Evolutionary conservation across 1,284 basidiomycete species (phyloP).

Genomic region (Xerocomus minutiporus): DNA sequence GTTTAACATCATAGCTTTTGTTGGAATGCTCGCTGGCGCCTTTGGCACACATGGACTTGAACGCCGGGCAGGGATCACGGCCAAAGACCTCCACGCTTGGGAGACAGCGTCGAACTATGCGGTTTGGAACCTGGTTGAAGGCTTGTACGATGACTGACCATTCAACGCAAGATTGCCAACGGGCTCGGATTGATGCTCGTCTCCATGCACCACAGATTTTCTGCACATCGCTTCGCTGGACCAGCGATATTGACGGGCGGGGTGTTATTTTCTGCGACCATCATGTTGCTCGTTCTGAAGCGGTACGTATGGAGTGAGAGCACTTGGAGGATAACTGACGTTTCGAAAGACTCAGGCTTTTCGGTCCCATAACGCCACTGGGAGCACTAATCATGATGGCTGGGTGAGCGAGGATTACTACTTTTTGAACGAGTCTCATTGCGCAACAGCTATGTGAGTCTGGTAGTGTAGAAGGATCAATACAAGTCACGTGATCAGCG

Average conservation of each 20-base stretch:
- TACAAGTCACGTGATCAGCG: constrained; percentile 30
- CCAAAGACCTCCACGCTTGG: constrained; percentile 57
- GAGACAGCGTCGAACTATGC: constrained; percentile 60
- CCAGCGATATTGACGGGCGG: constrained; percentile 64
- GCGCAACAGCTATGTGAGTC: constrained; percentile 45
- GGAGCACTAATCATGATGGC: constrained; percentile 73
- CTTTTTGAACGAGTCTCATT: constrained; percentile 12
- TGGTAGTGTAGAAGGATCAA: constrained; percentile 28
- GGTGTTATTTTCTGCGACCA: constrained; percentile 67
- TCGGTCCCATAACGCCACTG: constrained; percentile 75
- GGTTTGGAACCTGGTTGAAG: constrained; percentile 37
- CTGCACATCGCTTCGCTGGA: constrained; percentile 61
- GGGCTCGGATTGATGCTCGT: constrained; percentile 70
- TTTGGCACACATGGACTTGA: constrained; percentile 68
- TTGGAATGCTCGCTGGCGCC: constrained; percentile 62
- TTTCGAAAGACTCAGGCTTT: constrained; percentile 45
- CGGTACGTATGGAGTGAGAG: constrained; percentile 36
- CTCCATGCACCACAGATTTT: constrained; percentile 68
- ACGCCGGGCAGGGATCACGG: constrained; percentile 43
- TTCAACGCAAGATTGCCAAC: constrained; percentile 58
- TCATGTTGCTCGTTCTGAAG: constrained; percentile 59
- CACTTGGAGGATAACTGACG: constrained; percentile 4
- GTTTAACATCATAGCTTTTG: constrained; percentile 38
- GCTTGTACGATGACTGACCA: constrained; percentile 14
- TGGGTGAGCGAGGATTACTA: constrained; percentile 49